phyloP scores from a whole-genome alignment of 2,329 filamentous ascomycete species.

The Calonectria ilicicola region DNA sequence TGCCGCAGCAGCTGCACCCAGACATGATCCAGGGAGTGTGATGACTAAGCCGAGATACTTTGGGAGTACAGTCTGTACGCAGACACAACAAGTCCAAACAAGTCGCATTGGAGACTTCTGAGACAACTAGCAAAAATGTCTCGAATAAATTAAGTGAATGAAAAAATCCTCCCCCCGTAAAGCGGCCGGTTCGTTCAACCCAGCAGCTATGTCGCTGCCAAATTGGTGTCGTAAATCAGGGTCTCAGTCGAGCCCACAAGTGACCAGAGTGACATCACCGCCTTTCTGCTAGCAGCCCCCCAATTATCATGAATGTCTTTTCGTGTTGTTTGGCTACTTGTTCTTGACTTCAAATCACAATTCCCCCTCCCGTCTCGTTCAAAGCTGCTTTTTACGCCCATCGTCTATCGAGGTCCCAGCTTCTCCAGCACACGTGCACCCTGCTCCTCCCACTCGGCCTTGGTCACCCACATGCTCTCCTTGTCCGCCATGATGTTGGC shows the following conservation, averaged over 20 bases:
- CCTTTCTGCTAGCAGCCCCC: not conserved
- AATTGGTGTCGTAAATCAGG: not conserved
- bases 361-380: constrained; percentile 20
- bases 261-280: constrained; percentile 3
- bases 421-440: constrained; percentile 88
- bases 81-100: not conserved
- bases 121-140: not conserved
- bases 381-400: not conserved
- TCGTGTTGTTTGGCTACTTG: constrained; percentile 39
- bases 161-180: not conserved
- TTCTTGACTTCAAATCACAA: constrained; percentile 36
- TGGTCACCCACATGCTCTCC: constrained; percentile 98
- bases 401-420: constrained; percentile 82
- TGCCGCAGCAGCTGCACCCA: not conserved
- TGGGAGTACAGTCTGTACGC: not conserved
- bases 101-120: not conserved
- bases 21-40: not conserved
- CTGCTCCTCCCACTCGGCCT: constrained; percentile 97
- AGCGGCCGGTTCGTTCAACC: not conserved
- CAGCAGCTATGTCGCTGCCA: not conserved
- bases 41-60: not conserved
- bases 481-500: constrained; percentile 99
- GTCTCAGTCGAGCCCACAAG: not conserved
- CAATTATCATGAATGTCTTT: constrained; percentile 32
- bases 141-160: not conserved